Base-by-base conservation (phyloP, 768 basidiomycete genomes). In the Mrakia frigida region DNA sequence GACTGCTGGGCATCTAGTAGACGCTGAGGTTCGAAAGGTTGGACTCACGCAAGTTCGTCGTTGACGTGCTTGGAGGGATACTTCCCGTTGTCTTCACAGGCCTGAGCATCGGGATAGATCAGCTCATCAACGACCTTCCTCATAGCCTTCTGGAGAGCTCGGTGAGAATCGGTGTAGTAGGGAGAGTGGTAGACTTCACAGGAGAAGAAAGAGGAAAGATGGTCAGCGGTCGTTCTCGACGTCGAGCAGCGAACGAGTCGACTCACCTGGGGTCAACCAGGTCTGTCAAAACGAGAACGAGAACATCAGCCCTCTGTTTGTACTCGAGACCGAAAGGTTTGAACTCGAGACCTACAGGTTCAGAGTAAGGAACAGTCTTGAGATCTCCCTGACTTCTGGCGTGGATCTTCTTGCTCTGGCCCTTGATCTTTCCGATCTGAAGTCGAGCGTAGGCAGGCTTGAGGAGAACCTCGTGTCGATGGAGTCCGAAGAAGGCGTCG, bases 21-120 rank as follows among this genome's bases (percentile, higher is more conserved):
- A n/a, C n/a, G n/a, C n/a, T n/a, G n/a, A n/a, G n/a, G n/a, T n/a
- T n/a, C n/a, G n/a, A n/a, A n/a, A n/a, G n/a, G n/a, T 46, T 18
- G 18, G 18, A 18, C 43, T 46, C 43, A 46, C 43, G 92, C 89
- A 91, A 96, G 91, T 78, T 89, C 88, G 80, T 94, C 88, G 69
- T 94, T 85, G 46, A 96, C 90, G 70, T 85, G 84, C 81, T 90
- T 87, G 77, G 89, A 90, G 0, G 93, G 91, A 35, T 91, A 87
- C 85, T 96, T 95, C n/a, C 94, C 93, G 80, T 91, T 91, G 79
- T 90, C 91, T 84, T 97, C 95, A 78, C 90, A 89, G 31, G 86
- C 86, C 86, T 86, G 83, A 0, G 94, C 91, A 80, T 96, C 94
- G 35, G 70, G 84, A 37, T 86, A 85, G 76, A 96, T 84, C 35